Base-by-base conservation (phyloP, 1,284 basidiomycete genomes). In the Ustilago loliicola region DNA sequence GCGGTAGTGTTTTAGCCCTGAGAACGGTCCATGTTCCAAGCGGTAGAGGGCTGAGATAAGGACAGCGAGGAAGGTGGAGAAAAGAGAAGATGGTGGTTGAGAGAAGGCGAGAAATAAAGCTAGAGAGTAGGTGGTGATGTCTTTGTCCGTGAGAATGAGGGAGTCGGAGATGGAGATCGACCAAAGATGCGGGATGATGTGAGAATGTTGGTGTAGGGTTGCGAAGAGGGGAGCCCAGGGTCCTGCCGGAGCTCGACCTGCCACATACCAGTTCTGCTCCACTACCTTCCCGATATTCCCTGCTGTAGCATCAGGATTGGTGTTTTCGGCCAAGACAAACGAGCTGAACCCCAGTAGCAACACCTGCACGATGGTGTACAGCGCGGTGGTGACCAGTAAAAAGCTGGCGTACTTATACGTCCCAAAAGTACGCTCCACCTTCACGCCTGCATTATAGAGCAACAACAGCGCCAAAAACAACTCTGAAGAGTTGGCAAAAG, bases 401-500 rank as follows among this genome's bases (percentile, higher is more conserved):
- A 79, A 77, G 36, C 57, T 36, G n/a, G 93, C 93, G 87, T 91
- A 97, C 86, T 97, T 97, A 66, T 91, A 87, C 60, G 91, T 92
- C 2, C 95, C 95, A 83, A 95, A 96, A 45, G 91, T 90, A 62
- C 95, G 89, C 84, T 98, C 95, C 50, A 96, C 89, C 27, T 90
- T 90, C 2, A 94, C 87, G 1, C 91, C 91, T 25, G 91, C 89
- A 82, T 91, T 91, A 87, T 92, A 96, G 2, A 97, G 87, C 17
- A 95, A 79, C 27, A 96, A 82, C 75, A 93, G 91, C 1, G 90
- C 91, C 53, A 96, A 85, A 58, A 97, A 90, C 34, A 98, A 89
- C 84, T 96, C 94, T 66, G 92, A 92, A 0, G 93, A 95, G 85
- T 92, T 95, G 5, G 91, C 90, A 83, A 93, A 96, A 1, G 91